Evolutionary conservation across 208 protist genomes (phyloP), one percentile per base, ranked within the genome.

Genomic region (Trypanosomatidae sp.): DNA sequence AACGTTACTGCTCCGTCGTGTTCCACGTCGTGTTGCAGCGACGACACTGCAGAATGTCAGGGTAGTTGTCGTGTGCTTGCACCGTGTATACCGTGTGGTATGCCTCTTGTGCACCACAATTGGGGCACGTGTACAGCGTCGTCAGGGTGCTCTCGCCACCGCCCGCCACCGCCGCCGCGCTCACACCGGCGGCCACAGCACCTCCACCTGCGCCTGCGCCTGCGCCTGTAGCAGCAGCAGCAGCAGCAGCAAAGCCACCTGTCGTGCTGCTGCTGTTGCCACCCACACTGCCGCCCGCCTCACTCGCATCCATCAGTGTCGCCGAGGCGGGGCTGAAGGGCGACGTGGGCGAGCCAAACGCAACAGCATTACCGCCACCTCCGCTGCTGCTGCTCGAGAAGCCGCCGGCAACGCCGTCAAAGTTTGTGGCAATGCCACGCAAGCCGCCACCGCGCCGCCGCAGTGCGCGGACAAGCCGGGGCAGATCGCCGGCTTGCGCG

Each of bases 21-120:
- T 88, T 88, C 79, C 79, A 88, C 32, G 68, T 82, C 41, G 56
- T 61, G 16, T 50, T 47, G 41, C 79, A 88, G 43, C 73, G 64
- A 35, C 62, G 56, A 55, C 79, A 88, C 2, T 53, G 57, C 33
- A 84, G 43, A 18, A 85, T 77, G 15, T 71, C 71, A 0, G 71
- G 68, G 51, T 76, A 69, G 68, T 77, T 84, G 44, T 88, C 74
- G 52, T 88, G 79, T 0, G 79, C 70, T 38, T 68, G 63, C 10
- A 88, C 74, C 3, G 71, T 67, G 62, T 88, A 84, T 43, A 57
- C 69, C 43, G 45, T 80, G 20, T 59, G 60, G 26, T 73, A 59
- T 41, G 74, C 79, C 41, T 84, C 74, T 18, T 58, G 56, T 0
- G 66, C 70, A 20, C 74, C 74, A 27, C 79, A 88, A 16, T 66